Base-by-base conservation (phyloP, 2,329 filamentous ascomycete genomes). In the Neocatenulostroma microsporum region DNA sequence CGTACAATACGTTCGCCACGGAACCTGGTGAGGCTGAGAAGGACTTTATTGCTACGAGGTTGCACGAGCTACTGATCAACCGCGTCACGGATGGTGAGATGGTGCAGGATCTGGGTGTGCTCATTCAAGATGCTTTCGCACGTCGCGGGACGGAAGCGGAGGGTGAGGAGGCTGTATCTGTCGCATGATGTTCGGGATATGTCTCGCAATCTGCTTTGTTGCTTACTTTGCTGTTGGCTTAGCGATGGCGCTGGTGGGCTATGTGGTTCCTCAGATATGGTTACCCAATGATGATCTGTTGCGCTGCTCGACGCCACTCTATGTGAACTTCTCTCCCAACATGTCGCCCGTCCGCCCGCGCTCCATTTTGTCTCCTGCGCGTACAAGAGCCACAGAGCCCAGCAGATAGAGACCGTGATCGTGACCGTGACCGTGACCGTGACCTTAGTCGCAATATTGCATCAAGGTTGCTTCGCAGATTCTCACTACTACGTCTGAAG, bases 31-130 rank as follows among this genome's bases (percentile, higher is more conserved):
- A 38, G 7, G 30, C 14, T 3, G 46, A 45, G 21, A 20, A 54
- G 18, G 21, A 39, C 3, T n/a, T 15, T 5, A 31, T 52, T 28
- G 31, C 45, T 13, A 11, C 21, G 2, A 42, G 28, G 28, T 27
- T 54, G 17, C 27, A 37, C 5, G 40, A 39, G 27, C 34, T 47
- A 7, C 37, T 54, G 27, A 44, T 42, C 26, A 41, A 32, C 8
- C 40, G 29, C 3, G 39, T 49, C 8, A 46, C 47, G 4, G 43
- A 48, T 30, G 43, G 40, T 14, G 50, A 51, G 27, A 42, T 50
- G 47, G 41, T 48, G 18, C 45, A 50, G 20, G 45, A 53, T 40
- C 15, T 53, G 26, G 31, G 27, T 2, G 37, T 34, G 23, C 20
- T 49, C 17, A 13, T 41, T 9, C 32, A n/a, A 9, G 21, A 36